phyloP scores from a whole-genome alignment of 768 basidiomycete species.

The Lentinula raphanica region DNA sequence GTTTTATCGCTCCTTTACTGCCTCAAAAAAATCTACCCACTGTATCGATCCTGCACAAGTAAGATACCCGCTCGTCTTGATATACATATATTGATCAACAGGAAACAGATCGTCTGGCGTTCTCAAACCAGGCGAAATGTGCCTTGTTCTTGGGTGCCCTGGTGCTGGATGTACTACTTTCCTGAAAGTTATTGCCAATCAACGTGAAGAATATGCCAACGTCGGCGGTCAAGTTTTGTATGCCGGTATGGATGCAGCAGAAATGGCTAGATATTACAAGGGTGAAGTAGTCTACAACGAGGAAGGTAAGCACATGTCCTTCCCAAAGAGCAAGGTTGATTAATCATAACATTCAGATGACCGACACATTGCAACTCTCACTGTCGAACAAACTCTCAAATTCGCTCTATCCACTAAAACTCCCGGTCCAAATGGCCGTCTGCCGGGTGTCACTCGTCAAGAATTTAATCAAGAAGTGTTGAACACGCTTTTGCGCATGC shows the following conservation, averaged over 20 bases:
- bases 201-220: conserved; percentile 55
- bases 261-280: conserved; percentile 72
- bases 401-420: conserved; percentile 72
- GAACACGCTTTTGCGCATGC: conserved; percentile 65
- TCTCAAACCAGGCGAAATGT: conserved; percentile 80
- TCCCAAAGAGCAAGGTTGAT: too few species aligned
- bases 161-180: conserved; percentile 85
- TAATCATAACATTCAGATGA: too few species aligned
- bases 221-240: conserved; percentile 76
- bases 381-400: conserved; percentile 70
- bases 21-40: conserved; percentile 32
- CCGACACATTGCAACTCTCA: conserved; percentile 76
- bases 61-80: conserved; percentile 11
- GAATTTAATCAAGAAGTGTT: conserved; percentile 53
- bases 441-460: conserved; percentile 58
- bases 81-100: too few species aligned
- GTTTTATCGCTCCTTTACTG: conserved; percentile 35
- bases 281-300: conserved; percentile 80
- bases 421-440: conserved; percentile 66
- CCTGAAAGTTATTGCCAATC: conserved; percentile 78
- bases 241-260: conserved; percentile 69
- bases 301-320: conserved; percentile 50
- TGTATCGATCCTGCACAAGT: conserved; percentile 61
- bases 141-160: conserved; percentile 78
- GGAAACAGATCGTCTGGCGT: conserved; percentile 55